Base-by-base conservation (phyloP, 2,329 filamentous ascomycete genomes). In the Claviceps pusilla region DNA sequence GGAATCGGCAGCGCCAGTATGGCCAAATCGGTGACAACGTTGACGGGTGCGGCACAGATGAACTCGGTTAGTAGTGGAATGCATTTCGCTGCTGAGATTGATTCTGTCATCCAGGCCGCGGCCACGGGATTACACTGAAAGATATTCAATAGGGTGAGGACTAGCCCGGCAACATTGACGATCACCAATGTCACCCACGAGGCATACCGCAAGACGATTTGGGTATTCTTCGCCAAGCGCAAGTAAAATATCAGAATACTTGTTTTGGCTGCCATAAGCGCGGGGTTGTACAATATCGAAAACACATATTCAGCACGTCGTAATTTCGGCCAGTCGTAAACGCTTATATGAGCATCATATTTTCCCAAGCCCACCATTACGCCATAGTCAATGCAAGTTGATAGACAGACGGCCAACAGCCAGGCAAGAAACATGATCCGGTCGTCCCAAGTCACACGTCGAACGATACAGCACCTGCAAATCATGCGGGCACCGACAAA, bases 241-340 rank as follows among this genome's bases (percentile, higher is more conserved):
- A 96, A 76, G 69, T 94, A 96, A 68, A 96, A 96, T 53, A 93
- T 77, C 55, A 96, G 76, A 61, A 96, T 87, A n/a, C 89, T 94
- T 0, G 87, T 89, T 70, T 96, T 96, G 51, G 88, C 89, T 3
- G 86, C 83, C 87, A 95, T 94, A 54, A 95, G 75, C 3, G 87
- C 85, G 12, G 89, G 89, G 64, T 95, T 94, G 83, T 83, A 83
- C 57, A 84, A 65, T 42, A 84, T 74, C 7, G 80, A 82, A 61
- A 84, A 83, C 55, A 76, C 76, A 69, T 84, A 84, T 76, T 84
- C 78, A 60, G 72, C 75, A 51, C 71, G 72, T 55, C 82, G 77
- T 58, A 89, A 70, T 1, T 71, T 66, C 12, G 71, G 60, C 58
- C 74, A 69, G 65, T 80, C 71, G n/a, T 67, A 63, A 0, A 61